phyloP scores from a whole-genome alignment of 148 eudicot species.

The Nyssa sinensis region DNA sequence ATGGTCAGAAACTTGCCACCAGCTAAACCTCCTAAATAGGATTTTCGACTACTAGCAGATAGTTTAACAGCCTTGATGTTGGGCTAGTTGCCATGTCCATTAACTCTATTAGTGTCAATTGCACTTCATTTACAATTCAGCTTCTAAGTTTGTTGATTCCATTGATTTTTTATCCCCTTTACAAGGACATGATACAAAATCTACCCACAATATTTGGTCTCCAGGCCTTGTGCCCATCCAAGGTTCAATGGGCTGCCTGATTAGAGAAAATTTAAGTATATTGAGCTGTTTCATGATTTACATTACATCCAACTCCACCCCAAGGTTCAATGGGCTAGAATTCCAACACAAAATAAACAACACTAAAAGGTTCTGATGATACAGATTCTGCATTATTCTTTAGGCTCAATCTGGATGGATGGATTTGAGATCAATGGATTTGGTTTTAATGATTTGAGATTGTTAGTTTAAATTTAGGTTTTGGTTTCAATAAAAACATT shows the following conservation, averaged over 20 bases:
- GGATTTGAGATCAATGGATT: too few species aligned
- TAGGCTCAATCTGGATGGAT: too few species aligned
- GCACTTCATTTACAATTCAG: neutral
- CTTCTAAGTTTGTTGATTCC: neutral
- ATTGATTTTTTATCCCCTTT: neutral
- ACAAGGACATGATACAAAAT: neutral
- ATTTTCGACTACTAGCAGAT: neutral
- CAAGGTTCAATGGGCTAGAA: conserved; percentile 4
- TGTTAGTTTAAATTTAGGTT: too few species aligned
- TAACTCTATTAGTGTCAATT: neutral
- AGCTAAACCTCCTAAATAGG: neutral
- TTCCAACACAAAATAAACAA: neutral
- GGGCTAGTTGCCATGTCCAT: neutral
- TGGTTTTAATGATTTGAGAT: too few species aligned
- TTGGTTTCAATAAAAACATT: too few species aligned
- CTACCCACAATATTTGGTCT: neutral
- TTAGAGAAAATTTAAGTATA: too few species aligned
- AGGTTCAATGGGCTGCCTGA: neutral
- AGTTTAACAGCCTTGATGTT: neutral
- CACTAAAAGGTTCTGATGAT: neutral
- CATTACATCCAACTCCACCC: neutral
- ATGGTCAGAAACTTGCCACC: neutral
- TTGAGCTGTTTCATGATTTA: neutral
- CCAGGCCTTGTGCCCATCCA: neutral
- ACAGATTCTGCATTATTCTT: neutral